Conservation (phyloP, 2,329 filamentous ascomycete genomes). For the Onygenales sp. region DNA sequence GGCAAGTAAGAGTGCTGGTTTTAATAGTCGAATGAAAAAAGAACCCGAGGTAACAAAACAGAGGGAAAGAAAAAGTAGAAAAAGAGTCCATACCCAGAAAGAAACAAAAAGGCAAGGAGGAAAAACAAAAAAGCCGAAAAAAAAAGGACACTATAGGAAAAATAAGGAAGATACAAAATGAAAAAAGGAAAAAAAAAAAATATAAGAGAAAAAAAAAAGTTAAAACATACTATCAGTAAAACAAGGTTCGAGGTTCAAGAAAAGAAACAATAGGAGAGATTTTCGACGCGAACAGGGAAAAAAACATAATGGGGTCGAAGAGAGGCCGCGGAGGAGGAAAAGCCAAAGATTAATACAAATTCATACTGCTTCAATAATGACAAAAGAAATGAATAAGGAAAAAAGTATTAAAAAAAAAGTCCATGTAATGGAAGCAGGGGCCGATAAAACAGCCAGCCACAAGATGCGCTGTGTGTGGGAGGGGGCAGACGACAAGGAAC, state of each 20-base stretch:
- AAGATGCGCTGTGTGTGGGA: no score
- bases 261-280: no score
- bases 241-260: no score
- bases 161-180: not conserved
- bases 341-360: slow-evolving; percentile 1
- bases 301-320: not conserved
- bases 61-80: not conserved
- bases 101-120: not conserved
- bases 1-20: not conserved
- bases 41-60: not conserved
- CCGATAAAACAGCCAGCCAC: no score
- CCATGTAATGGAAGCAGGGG: slow-evolving; percentile 6
- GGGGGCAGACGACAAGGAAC: slow-evolving; percentile 8
- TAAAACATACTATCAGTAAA: not conserved
- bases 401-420: not conserved
- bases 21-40: not conserved
- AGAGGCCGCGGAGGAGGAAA: not conserved
- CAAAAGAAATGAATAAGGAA: not conserved
- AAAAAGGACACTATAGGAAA: slow-evolving; percentile 6
- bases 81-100: not conserved
- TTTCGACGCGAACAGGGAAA: not conserved
- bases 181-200: not conserved
- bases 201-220: not conserved
- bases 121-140: not conserved
- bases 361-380: slow-evolving; percentile 1